Conservation (phyloP, 106 monocot species). For the Vanilla planifolia region DNA sequence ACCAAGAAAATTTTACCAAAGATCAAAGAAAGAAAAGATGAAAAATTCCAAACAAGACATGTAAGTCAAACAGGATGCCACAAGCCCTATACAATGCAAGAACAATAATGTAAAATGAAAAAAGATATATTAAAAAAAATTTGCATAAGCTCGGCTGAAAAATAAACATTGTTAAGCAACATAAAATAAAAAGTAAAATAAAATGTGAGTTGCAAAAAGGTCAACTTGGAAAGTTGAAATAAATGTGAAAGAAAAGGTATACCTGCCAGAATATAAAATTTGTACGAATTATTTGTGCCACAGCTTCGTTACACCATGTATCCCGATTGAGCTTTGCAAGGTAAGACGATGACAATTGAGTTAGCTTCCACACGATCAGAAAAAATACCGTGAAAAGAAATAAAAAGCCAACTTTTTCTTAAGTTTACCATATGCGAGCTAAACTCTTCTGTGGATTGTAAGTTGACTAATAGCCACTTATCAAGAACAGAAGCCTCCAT, state of each 20-base stretch:
- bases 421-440: slow-evolving; percentile 83
- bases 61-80: no score
- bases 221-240: neutral
- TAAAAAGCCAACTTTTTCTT: neutral
- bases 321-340: slow-evolving; percentile 74
- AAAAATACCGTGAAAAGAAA: slow-evolving; percentile 4
- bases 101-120: no score
- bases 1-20: no score
- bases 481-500: slow-evolving; percentile 66
- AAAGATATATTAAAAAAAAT: no score
- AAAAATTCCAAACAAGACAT: no score
- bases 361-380: neutral
- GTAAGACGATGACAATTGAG: slow-evolving; percentile 11
- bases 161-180: no score
- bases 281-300: slow-evolving; percentile 73
- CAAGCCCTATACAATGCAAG: no score
- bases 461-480: slow-evolving; percentile 86
- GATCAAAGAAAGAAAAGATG: no score
- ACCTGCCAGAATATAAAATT: slow-evolving; percentile 99
- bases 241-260: slow-evolving; percentile 11
- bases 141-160: no score
- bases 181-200: no score
- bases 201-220: neutral
- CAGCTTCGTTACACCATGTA: slow-evolving; percentile 92
- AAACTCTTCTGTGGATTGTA: slow-evolving; percentile 90